Conservation (phyloP, 148 eudicot species). For the Linanthus parryae region DNA sequence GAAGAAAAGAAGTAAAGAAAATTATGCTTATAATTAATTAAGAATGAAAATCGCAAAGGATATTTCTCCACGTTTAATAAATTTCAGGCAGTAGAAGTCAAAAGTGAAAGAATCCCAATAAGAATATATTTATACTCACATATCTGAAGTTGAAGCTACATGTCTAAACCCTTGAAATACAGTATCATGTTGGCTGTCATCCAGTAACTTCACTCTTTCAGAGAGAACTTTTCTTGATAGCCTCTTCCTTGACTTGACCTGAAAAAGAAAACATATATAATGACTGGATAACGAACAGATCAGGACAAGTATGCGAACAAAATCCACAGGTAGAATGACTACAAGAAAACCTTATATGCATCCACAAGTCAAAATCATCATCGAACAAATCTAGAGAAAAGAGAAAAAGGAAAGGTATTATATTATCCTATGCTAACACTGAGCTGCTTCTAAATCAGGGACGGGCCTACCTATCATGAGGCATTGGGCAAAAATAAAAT, state of each 20-base stretch:
- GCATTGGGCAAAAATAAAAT: too few species aligned
- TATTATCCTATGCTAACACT: too few species aligned
- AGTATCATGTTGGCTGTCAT: conserved; percentile 46
- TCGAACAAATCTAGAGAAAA: too few species aligned
- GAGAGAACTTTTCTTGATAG: conserved; percentile 48
- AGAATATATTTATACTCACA: conserved; percentile 73
- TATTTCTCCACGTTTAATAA: not conserved
- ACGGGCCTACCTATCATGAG: too few species aligned
- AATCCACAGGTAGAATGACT: conserved; percentile 1
- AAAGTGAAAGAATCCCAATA: too few species aligned
- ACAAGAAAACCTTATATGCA: too few species aligned
- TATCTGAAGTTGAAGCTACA: conserved; percentile 43
- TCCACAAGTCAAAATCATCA: too few species aligned
- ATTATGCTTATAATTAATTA: not conserved
- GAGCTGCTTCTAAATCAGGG: too few species aligned
- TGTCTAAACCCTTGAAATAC: conserved; percentile 52
- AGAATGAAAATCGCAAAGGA: not conserved
- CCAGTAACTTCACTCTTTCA: conserved; percentile 61
- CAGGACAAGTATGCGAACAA: too few species aligned
- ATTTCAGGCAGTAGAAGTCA: not conserved
- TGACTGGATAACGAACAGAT: not conserved
- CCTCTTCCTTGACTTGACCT: conserved; percentile 51
- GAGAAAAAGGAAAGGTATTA: too few species aligned
- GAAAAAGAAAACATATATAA: conserved; percentile 1
- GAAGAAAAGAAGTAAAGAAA: too few species aligned